These are phyloP conservation scores for Aureobasidium pullulans DNA, from an alignment of 2,329 filamentous ascomycete species.

Conservation along the genomic window DNA sequence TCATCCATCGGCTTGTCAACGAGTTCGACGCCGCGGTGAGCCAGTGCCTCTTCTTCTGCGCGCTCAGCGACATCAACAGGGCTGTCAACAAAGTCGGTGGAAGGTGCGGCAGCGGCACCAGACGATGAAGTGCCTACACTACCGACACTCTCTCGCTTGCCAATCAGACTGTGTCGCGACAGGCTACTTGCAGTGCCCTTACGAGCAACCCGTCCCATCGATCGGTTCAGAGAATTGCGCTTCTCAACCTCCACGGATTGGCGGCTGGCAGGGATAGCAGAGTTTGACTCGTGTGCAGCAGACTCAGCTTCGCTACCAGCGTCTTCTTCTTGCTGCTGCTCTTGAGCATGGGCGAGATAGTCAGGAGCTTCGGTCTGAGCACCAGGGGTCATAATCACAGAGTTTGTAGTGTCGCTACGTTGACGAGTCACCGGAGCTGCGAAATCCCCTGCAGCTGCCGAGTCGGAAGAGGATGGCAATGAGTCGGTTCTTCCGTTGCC, in stretches of 20 bases:
- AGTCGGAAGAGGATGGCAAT: neutral
- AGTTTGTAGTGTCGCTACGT: conserved; percentile 18
- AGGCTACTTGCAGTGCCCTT: conserved; percentile 39
- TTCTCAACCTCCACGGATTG: conserved; percentile 44
- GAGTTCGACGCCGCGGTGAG: conserved; percentile 53
- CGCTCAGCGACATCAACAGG: conserved; percentile 17
- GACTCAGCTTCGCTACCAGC: conserved; percentile 16
- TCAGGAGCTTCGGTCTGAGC: conserved; percentile 18
- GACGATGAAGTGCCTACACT: conserved; percentile 28
- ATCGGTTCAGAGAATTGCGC: conserved; percentile 56
- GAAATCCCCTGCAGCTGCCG: conserved; percentile 18
- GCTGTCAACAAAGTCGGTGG: conserved; percentile 21
- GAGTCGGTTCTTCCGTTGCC: conserved; percentile 9
- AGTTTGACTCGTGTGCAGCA: neutral
- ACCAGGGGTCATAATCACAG: conserved; percentile 11
- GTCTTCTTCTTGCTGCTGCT: conserved; percentile 15
- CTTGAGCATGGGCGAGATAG: conserved; percentile 16
- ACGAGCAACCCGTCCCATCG: conserved; percentile 30
- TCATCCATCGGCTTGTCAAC: conserved; percentile 68
- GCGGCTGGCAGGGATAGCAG: conserved; percentile 17
- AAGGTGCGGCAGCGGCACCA: conserved; percentile 26
- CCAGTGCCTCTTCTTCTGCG: conserved; percentile 26
- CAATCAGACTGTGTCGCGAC: conserved; percentile 27
- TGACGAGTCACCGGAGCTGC: conserved; percentile 21
- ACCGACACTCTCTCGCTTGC: conserved; percentile 30